A percentile compares a stretch with the other conserved stretches of the same genome.
Conservation (phyloP, 2,329 filamentous ascomycete species). For the Sarocladium brachiariae region DNA sequence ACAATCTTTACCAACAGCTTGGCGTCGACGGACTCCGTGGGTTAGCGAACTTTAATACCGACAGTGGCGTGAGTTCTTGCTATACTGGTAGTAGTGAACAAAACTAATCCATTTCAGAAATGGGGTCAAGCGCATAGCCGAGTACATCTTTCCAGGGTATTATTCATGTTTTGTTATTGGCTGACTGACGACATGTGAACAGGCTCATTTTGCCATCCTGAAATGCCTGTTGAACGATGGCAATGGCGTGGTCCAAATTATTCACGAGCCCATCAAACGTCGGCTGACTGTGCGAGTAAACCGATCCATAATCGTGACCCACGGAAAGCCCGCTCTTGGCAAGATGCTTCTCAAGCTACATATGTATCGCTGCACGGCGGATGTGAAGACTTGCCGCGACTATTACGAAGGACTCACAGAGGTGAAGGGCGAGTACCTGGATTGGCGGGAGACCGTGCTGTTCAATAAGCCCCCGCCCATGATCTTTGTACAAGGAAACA, state of each 20-base stretch:
- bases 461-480: conserved; percentile 49
- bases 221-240: conserved; percentile 49
- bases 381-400: conserved; percentile 41
- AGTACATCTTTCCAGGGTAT: too few species aligned
- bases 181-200: conserved; percentile 26
- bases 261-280: conserved; percentile 35
- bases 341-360: conserved; percentile 52
- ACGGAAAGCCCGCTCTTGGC: conserved; percentile 52
- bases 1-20: neutral
- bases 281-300: conserved; percentile 49
- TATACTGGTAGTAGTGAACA: conserved; percentile 23
- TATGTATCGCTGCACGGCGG: conserved; percentile 56
- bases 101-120: neutral
- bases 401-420: conserved; percentile 52
- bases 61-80: conserved; percentile 26
- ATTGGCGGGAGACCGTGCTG: conserved; percentile 49
- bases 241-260: conserved; percentile 43
- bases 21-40: neutral
- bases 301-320: conserved; percentile 45
- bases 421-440: conserved; percentile 45
- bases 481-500: conserved; percentile 61
- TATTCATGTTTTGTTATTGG: too few species aligned
- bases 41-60: neutral
- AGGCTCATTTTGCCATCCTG: conserved; percentile 57
- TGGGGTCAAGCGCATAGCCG: neutral